Evolutionary conservation across 1,284 basidiomycete genomes (phyloP).

Genomic region (Cutaneotrichosporon arboriforme): DNA sequence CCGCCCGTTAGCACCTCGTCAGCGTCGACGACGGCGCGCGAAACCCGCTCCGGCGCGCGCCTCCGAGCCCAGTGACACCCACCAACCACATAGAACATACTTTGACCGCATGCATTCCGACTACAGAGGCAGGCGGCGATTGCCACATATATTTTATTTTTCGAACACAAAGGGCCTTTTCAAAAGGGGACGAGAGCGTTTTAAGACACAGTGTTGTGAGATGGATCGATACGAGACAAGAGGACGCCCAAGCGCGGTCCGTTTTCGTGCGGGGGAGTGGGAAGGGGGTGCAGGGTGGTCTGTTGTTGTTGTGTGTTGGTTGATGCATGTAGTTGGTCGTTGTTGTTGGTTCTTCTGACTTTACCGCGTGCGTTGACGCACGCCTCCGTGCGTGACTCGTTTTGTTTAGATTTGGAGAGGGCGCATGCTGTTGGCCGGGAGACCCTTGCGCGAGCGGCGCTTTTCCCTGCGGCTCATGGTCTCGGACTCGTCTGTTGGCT

Average conservation of each 20-base stretch:
- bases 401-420: slow-evolving; percentile 15
- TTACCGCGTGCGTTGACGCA: background rate
- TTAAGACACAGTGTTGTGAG: background rate
- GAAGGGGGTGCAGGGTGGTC: background rate
- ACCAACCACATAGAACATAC: background rate
- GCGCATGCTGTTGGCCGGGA: slow-evolving; percentile 5
- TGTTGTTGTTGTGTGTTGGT: background rate
- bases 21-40: background rate
- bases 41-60: background rate
- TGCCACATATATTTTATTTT: background rate
- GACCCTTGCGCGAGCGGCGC: slow-evolving; percentile 8
- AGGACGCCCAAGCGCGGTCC: background rate
- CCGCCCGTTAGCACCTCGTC: slow-evolving; percentile 51
- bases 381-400: background rate
- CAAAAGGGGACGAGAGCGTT: background rate
- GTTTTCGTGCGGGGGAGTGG: background rate
- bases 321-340: background rate
- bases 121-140: background rate
- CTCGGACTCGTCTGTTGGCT: slow-evolving; percentile 9
- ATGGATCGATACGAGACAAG: slow-evolving; percentile 1
- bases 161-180: background rate
- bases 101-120: background rate
- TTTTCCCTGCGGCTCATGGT: slow-evolving; percentile 18
- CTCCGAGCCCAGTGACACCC: background rate
- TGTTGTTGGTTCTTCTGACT: background rate